phyloP scores from a whole-genome alignment of 345 rosid genomes.

The Melaleuca quinquenervia region DNA sequence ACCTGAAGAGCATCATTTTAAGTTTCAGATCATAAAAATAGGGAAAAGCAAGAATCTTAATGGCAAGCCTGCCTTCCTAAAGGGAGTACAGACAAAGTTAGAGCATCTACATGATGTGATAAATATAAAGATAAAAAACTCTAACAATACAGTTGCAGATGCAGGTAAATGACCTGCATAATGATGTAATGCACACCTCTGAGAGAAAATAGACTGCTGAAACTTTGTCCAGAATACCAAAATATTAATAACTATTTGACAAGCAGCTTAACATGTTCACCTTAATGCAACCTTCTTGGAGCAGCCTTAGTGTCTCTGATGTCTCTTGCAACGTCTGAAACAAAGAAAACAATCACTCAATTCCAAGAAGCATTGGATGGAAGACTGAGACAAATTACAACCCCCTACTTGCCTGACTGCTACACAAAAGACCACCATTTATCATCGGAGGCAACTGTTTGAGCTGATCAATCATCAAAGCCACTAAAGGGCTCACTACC shows the following conservation, averaged over 20 bases:
- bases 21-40: background rate
- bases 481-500: constrained; percentile 68
- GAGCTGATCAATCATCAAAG: constrained; percentile 93
- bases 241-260: background rate
- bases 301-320: constrained; percentile 50
- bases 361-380: background rate
- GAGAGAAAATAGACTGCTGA: background rate
- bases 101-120: background rate
- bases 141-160: background rate
- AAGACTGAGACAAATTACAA: background rate
- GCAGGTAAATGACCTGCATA: background rate
- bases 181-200: background rate
- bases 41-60: background rate
- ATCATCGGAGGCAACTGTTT: constrained; percentile 66
- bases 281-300: constrained; percentile 65
- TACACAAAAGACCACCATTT: constrained; percentile 64
- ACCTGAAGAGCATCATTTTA: constrained; percentile 34
- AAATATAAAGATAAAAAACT: background rate
- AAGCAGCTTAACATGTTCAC: constrained; percentile 13
- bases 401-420: constrained; percentile 51
- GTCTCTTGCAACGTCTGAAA: constrained; percentile 67
- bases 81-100: background rate
- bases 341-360: background rate
- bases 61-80: background rate
- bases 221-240: background rate